Evolutionary conservation across 352 stramenopile species (phyloP), one percentile per base, ranked within the genome.

Genomic region (Pythium apleroticum): DNA sequence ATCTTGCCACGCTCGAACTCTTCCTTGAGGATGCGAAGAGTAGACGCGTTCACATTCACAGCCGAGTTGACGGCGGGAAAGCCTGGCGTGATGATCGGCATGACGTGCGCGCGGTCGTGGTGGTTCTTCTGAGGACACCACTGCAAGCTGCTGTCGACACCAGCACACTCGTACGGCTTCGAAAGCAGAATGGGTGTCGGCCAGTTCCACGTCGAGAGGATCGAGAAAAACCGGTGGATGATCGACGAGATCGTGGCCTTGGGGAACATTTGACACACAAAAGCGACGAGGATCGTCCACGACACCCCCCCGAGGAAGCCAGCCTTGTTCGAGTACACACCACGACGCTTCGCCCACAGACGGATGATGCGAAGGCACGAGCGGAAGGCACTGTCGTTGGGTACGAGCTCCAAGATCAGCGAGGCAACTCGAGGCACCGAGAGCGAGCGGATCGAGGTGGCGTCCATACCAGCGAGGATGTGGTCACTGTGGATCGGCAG

Each of bases 251-350:
- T 78, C 27, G 78, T 87, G 3, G 86, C 88, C 48, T 86, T 84
- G 2, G 86, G 88, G 57, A 93, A 91, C 81, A 95, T 88, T 80
- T 96, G 88, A 52, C 86, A 96, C 17, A 94, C 73, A 52, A 95
- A 93, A 5, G 85, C 89, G 10, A 93, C 88, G 6, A 96, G 71
- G 30, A 96, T 73, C n/a, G 82, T 88, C 86, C 86, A 96, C 37
- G 84, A 93, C 30, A 95, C 84, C 45, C 88, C 88, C 8, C 88
- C 86, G 0, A 96, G 71, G 35, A 86, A 96, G 4, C 88, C 88
- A 2, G 81, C 74, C 60, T 93, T 93, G 76, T 91, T 93, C 59
- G 88, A 95, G 70, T 95, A 94, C 14, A 96, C 41, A 5, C 88
- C 88, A 15, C 88, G 82, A 20, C 78, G 78, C 65, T 75, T 76